Percentiles rank a stretch among this genome's conserved stretches.
phyloP scores from a whole-genome alignment of 2,329 filamentous ascomycete genomes.

The Claviceps quebecensis region DNA sequence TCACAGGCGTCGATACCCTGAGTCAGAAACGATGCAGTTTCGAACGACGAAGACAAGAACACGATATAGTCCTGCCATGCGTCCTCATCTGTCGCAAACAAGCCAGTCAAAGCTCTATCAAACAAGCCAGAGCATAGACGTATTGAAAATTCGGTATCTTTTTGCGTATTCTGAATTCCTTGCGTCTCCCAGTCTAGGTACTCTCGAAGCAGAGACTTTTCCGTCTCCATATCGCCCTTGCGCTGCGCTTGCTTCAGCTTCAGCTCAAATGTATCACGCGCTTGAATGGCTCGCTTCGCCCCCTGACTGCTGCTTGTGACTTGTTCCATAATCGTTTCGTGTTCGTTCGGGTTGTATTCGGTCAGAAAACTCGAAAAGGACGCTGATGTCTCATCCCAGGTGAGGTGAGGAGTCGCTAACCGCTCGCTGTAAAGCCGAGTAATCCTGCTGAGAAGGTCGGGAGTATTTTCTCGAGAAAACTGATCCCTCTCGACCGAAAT shows the following conservation, averaged over 20 bases:
- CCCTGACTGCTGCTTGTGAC: slow-evolving; percentile 48
- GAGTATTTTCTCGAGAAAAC: slow-evolving; percentile 39
- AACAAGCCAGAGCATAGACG: slow-evolving; percentile 54
- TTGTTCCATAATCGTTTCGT: slow-evolving; percentile 60
- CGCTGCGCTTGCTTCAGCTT: slow-evolving; percentile 46
- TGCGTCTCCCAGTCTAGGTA: slow-evolving; percentile 80
- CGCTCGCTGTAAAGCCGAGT: slow-evolving; percentile 57
- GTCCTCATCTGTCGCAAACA: slow-evolving; percentile 58
- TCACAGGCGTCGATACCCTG: slow-evolving; percentile 56
- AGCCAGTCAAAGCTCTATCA: slow-evolving; percentile 55
- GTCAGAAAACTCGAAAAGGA: slow-evolving; percentile 63
- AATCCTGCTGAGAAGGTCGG: slow-evolving; percentile 48
- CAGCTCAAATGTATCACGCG: slow-evolving; percentile 55
- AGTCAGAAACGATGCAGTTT: slow-evolving; percentile 22
- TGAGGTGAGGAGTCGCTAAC: slow-evolving; percentile 56
- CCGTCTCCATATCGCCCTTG: slow-evolving; percentile 38
- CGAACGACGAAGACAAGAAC: slow-evolving; percentile 43
- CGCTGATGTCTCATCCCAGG: slow-evolving; percentile 62
- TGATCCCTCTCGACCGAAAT: slow-evolving; percentile 57
- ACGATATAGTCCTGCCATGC: slow-evolving; percentile 78
- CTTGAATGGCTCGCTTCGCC: slow-evolving; percentile 46
- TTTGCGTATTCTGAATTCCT: slow-evolving; percentile 38
- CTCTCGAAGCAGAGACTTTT: slow-evolving; percentile 39
- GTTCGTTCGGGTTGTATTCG: slow-evolving; percentile 54
- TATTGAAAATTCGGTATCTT: slow-evolving; percentile 28